Evolutionary conservation across 441 rosid species (phyloP), one percentile per base, ranked within the genome.

Genomic region (Mallotus japonicus): DNA sequence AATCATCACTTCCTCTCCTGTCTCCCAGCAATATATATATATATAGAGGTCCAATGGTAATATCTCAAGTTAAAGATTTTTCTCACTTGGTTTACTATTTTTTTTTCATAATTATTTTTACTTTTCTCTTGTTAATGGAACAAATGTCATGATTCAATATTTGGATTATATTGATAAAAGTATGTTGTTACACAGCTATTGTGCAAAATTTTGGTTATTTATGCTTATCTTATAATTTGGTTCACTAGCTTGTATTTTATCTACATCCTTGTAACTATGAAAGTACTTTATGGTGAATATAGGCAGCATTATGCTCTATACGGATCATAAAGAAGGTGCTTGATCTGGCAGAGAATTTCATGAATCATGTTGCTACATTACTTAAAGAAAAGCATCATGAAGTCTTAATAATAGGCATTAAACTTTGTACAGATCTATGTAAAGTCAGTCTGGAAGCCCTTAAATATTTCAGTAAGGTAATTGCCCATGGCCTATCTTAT

Each of bases 381-480:
- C 97, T 95, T 77, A 92, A 86, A 86, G 99, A 93, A 88, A 95
- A 95, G 73, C 99, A 95, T 84, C 99, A 95, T 81, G 99, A 98
- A 70, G 98, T 91, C 78, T 80, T 92, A 80, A 88, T 93, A 78
- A 91, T 98, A 66, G 97, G 97, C 80, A 79, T 95, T 87, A 97
- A 95, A 81, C 97, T 95, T 69, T 93, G 98, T 83, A 85, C 89
- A 73, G 98, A 95, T 80, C 83, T 95, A 75, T 92, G 99, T 83
- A 88, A 81, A 86, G 83, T 87, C 87, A 90, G 89, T 81, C 81
- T 88, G 51, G 99, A 93, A 77, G 97, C 99, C 75, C 91, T 85
- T 56, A 93, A 91, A 70, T 86, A 74, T 87, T 89, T 92, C 75
- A 90, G 97, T 82, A 89, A 89, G 98, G 99, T 95, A 87, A 79